These are phyloP conservation scores for Inonotus hispidus DNA, from an alignment of 1,284 basidiomycete species.

Conservation along the genomic window DNA sequence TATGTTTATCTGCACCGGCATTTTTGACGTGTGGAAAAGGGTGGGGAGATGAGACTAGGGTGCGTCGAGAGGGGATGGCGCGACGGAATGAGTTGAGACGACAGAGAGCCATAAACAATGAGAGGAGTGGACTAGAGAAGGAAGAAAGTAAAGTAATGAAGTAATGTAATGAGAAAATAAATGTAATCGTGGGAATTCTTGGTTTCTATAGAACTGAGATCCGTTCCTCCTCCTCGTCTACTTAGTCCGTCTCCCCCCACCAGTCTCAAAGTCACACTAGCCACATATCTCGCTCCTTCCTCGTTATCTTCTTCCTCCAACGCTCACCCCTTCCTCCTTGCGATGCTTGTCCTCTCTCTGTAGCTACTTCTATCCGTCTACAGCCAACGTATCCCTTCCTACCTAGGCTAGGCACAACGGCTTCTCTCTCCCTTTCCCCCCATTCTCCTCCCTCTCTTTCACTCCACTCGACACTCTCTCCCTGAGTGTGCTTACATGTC, in stretches of 20 bases:
- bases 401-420: background rate
- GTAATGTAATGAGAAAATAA: background rate
- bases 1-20: background rate
- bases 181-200: background rate
- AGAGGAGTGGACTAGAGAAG: background rate
- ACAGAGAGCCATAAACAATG: background rate
- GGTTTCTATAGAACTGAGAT: background rate
- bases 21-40: background rate
- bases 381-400: no score
- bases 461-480: slow-evolving; percentile 22
- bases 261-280: background rate
- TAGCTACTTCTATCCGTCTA: background rate
- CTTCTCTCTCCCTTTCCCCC: background rate
- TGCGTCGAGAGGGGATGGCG: background rate
- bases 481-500: slow-evolving; percentile 40
- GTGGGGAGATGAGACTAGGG: background rate
- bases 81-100: background rate
- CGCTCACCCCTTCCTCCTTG: slow-evolving; percentile 27
- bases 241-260: background rate
- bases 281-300: background rate
- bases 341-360: slow-evolving; percentile 23
- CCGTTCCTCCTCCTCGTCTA: no score
- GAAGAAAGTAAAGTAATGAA: background rate
- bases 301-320: slow-evolving; percentile 13
- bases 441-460: slow-evolving; percentile 19